Evolutionary conservation across 2,329 filamentous ascomycete species (phyloP), one percentile per base, ranked within the genome.

Genomic region (Neofusicoccum sp.): DNA sequence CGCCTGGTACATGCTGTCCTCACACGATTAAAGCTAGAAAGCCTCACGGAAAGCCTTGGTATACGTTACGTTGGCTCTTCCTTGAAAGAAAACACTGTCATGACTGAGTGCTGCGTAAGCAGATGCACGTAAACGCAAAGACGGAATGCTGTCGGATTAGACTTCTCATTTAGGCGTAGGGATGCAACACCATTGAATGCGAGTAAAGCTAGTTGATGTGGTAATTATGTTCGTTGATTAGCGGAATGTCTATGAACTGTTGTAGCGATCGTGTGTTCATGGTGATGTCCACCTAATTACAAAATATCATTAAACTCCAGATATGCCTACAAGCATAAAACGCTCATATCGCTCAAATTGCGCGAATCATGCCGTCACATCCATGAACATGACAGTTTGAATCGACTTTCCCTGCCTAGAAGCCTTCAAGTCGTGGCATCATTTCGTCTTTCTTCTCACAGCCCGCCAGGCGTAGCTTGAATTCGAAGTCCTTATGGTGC

Each of bases 351-450:
- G 31, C 39, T 58, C 31, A 12, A 36, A 45, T 16, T 9, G 12
- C 11, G 8, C 39, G 39, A 36, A 45, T 16, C n/a, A 22, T 16
- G 8, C 39, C 54, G 7, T 31, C 39, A 29, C 31, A 45, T 36
- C 4, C 43, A 33, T 58, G 41, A 43, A 56, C 39, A 56, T 56
- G 37, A 44, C 52, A 44, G 39, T 33, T 14, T 36, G n/a, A n/a
- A 31, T 45, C 54, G 29, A 58, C 54, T 45, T 16, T n/a, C 6
- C 8, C 6, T 41, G 44, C 56, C 44, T 36, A 22, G 37, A 49
- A 50, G 37, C 29, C 22, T 43, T 28, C 37, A 28, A 44, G 37
- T 44, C 59, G 59, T 61, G 59, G 59, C 52, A 61, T 61, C 45
- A 52, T 61, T 39, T 31, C 31, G 16, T n/a, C 14, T 52, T 28